These are phyloP conservation scores for Basidioascus undulatus DNA, from an alignment of 768 basidiomycete species.

Conservation along the genomic window DNA sequence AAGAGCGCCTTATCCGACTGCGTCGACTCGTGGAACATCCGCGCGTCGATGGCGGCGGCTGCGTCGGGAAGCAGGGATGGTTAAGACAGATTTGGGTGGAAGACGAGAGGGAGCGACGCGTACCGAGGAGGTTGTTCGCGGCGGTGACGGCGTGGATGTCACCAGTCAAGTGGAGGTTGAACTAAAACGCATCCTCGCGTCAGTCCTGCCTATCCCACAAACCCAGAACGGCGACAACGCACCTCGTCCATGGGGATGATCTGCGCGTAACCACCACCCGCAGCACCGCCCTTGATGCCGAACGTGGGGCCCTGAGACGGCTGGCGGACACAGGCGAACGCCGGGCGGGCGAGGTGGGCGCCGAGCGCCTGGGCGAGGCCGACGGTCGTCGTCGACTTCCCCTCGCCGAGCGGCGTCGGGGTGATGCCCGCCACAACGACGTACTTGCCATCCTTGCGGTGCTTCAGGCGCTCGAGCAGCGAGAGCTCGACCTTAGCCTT, in stretches of 20 bases:
- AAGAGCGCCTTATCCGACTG: conserved; percentile 88
- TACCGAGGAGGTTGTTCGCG: conserved; percentile 85
- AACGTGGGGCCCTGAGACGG: conserved; percentile 97
- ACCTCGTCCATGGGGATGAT: conserved; percentile 99
- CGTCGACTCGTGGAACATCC: conserved; percentile 92
- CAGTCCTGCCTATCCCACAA: not conserved
- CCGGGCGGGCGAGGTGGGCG: conserved; percentile 71
- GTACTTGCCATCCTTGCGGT: conserved; percentile 82
- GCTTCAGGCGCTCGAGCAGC: conserved; percentile 56
- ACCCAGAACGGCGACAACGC: conserved; percentile 6
- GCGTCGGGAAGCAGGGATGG: no score
- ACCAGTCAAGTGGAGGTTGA: conserved; percentile 71
- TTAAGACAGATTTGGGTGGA: not conserved
- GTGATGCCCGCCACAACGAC: conserved; percentile 91
- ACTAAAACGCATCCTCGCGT: conserved; percentile 23
- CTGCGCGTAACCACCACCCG: conserved; percentile 78
- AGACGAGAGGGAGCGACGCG: conserved; percentile 5
- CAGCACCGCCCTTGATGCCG: conserved; percentile 96
- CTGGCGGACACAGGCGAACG: conserved; percentile 91
- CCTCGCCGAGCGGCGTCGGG: conserved; percentile 88
- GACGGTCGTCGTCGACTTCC: conserved; percentile 94
- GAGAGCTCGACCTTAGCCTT: conserved; percentile 91
- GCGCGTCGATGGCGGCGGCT: conserved; percentile 90
- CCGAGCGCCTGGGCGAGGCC: conserved; percentile 90
- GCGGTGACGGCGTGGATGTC: conserved; percentile 96